Percentiles rank a stretch among this genome's conserved stretches.
These are phyloP conservation scores for Clavariopsis aquatica DNA, from an alignment of 495 filamentous ascomycete species.

Conservation along the genomic window DNA sequence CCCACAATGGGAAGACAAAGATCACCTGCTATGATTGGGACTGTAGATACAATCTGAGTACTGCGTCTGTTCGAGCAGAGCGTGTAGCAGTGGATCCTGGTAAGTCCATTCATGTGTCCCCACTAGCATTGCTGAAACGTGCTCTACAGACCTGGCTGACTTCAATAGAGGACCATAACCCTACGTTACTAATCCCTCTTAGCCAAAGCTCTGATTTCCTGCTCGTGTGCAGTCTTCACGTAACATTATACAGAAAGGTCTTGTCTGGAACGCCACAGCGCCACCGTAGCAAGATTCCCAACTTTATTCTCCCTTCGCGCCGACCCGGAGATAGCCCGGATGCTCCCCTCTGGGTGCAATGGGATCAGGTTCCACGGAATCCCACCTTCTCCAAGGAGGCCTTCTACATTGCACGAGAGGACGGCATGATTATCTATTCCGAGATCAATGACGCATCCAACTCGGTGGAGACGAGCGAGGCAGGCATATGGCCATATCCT, in stretches of 20 bases:
- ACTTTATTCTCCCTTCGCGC: background rate
- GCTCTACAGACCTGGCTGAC: background rate
- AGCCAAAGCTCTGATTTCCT: conserved; percentile 29
- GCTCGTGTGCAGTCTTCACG: conserved; percentile 19
- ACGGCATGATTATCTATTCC: conserved; percentile 57
- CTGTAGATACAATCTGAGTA: conserved; percentile 42
- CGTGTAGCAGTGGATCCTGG: conserved; percentile 14
- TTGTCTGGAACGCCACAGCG: conserved; percentile 23
- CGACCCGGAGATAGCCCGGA: conserved; percentile 20
- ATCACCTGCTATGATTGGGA: conserved; percentile 79
- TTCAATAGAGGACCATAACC: conserved; percentile 27
- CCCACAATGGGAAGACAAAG: conserved; percentile 59
- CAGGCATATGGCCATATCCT: conserved; percentile 62
- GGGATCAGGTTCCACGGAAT: conserved; percentile 39
- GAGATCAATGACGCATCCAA: conserved; percentile 44
- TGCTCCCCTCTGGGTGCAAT: conserved; percentile 42
- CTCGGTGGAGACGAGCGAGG: conserved; percentile 41
- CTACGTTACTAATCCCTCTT: conserved; percentile 34
- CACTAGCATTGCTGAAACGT: background rate
- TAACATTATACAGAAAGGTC: conserved; percentile 24
- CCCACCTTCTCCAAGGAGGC: conserved; percentile 30
- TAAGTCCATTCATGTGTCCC: background rate
- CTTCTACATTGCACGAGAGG: conserved; percentile 49
- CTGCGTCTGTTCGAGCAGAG: conserved; percentile 11
- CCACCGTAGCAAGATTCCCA: background rate